Evolutionary conservation across 495 filamentous ascomycete species (phyloP).

Genomic region (Pyronema omphalodes): DNA sequence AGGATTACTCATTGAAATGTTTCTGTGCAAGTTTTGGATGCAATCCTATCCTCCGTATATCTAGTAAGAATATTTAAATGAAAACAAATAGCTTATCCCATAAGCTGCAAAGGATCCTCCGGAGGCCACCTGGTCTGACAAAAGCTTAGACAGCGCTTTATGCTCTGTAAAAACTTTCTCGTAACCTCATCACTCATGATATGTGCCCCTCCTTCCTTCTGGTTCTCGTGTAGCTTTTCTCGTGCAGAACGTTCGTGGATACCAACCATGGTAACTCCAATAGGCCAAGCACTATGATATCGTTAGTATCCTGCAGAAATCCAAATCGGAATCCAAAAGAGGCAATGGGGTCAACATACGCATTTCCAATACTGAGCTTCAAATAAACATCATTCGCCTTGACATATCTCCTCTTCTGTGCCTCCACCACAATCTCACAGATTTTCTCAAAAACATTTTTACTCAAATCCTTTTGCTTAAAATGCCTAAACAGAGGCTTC

Average conservation of each 20-base stretch:
- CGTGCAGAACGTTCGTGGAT: slow-evolving; percentile 92
- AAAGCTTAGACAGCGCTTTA: slow-evolving; percentile 92
- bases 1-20: too few species aligned
- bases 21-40: too few species aligned
- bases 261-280: slow-evolving; percentile 98
- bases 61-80: too few species aligned
- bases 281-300: slow-evolving; percentile 62
- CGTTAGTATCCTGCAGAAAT: slow-evolving; percentile 10
- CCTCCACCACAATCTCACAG: slow-evolving; percentile 82
- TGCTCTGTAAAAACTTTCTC: slow-evolving; percentile 89
- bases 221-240: slow-evolving; percentile 69
- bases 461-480: slow-evolving; percentile 63
- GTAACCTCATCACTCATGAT: slow-evolving; percentile 95
- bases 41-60: too few species aligned
- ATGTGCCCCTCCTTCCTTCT: slow-evolving; percentile 65
- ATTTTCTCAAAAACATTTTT: slow-evolving; percentile 63
- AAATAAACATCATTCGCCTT: slow-evolving; percentile 94
- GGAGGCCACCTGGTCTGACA: slow-evolving; percentile 93
- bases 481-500: slow-evolving; percentile 72
- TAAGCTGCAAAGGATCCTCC: slow-evolving; percentile 78
- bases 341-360: slow-evolving; percentile 28
- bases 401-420: slow-evolving; percentile 78
- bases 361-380: slow-evolving; percentile 87
- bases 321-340: not conserved
- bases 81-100: slow-evolving; percentile 44